A percentile compares a stretch with the other conserved stretches of the same genome.
These are phyloP conservation scores for Picochlorum costavermella DNA, from an alignment of 139 green algal species.

Conservation along the genomic window DNA sequence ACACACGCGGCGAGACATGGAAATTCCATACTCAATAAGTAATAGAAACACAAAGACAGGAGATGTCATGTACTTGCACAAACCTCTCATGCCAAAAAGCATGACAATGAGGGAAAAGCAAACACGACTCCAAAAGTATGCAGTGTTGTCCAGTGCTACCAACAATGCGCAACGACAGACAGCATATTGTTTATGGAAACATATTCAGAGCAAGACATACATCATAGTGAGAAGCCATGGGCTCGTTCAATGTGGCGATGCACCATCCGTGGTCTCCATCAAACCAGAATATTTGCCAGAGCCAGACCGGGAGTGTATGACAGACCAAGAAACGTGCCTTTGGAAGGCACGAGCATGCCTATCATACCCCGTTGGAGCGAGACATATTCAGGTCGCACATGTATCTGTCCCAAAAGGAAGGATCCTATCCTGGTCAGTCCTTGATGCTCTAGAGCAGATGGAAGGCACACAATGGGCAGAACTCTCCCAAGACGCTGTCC, in stretches of 20 bases:
- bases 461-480: not conserved
- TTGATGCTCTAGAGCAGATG: not conserved
- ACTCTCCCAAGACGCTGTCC: no score
- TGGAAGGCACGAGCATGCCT: no score
- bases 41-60: no score
- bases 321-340: slow-evolving; percentile 12
- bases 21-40: no score
- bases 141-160: slow-evolving; percentile 13
- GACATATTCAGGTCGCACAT: slow-evolving; percentile 8
- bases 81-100: slow-evolving; percentile 18
- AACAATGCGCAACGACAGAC: not conserved
- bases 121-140: slow-evolving; percentile 31
- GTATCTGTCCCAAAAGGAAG: not conserved
- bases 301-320: not conserved
- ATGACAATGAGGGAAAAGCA: slow-evolving; percentile 16
- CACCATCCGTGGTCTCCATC: not conserved
- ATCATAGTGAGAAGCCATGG: not conserved
- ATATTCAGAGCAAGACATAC: not conserved
- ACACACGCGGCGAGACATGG: no score
- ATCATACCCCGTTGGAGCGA: no score
- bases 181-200: not conserved
- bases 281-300: slow-evolving; percentile 13
- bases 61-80: slow-evolving; percentile 9
- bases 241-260: not conserved
- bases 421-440: not conserved